These are phyloP conservation scores for Capsicum pubescens DNA, from an alignment of 257 asterid genomes.

Conservation along the genomic window DNA sequence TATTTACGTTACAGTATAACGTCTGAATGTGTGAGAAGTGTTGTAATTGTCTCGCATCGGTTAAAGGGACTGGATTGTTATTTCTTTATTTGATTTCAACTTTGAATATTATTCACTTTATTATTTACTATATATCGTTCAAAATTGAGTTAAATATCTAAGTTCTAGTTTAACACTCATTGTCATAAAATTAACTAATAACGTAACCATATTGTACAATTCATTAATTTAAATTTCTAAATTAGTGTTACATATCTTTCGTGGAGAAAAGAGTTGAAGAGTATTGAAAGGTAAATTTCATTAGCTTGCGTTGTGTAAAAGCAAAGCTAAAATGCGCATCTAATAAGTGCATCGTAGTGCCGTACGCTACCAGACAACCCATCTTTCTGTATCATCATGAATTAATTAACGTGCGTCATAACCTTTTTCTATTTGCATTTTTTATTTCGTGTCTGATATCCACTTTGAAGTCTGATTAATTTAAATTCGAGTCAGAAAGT, in stretches of 20 bases:
- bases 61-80: neutral
- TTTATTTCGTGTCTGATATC: accelerated
- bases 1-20: neutral
- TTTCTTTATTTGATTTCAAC: neutral
- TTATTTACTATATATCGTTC: too few relatives aligned
- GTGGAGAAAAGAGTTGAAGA: neutral
- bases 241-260: neutral
- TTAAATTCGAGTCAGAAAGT: neutral
- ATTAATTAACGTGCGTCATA: constrained; percentile 45
- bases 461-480: neutral
- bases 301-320: constrained; percentile 37
- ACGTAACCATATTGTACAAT: neutral
- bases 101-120: neutral
- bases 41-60: neutral
- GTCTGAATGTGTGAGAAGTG: neutral
- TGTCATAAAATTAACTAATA: neutral
- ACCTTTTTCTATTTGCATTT: neutral
- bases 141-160: neutral
- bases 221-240: constrained; percentile 5
- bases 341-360: constrained; percentile 40
- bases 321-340: constrained; percentile 40
- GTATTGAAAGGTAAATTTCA: neutral
- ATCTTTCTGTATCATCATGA: constrained; percentile 42
- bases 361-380: constrained; percentile 46
- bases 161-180: neutral